Base-by-base conservation (phyloP, 2,329 filamentous ascomycete species). In the Sporothrix curviconia region DNA sequence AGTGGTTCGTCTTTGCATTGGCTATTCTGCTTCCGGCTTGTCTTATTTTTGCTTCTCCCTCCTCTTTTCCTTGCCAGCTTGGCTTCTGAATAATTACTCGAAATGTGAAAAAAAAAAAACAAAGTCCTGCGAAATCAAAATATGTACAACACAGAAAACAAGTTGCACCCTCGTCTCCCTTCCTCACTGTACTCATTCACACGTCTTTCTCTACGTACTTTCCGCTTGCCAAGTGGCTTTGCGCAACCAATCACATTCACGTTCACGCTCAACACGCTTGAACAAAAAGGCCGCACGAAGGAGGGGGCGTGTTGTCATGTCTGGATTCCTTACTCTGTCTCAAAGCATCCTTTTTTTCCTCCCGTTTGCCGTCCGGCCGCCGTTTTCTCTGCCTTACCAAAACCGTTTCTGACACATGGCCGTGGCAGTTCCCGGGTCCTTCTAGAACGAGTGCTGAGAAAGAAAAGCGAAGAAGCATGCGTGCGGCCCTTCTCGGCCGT, bases 281-380 rank as follows among this genome's bases (percentile, higher is more conserved):
- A n/a, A n/a, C n/a, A n/a, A 22, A 54, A 43, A 54, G 14, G 6
- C 28, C 51, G 51, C 39, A 54, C 28, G 51, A 44, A 42, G 51
- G 51, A 54, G 51, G 51, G 51, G 51, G 51, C 51, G 51, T 54
- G 51, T 54, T 54, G 25, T 30, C 50, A 53, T 28, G 25, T 22
- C 32, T 17, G 14, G 47, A 36, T 15, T 36, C 22, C n/a, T n/a
- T n/a, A n/a, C n/a, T n/a, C n/a, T n/a, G n/a, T n/a, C n/a, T n/a
- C n/a, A 11, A 53, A 24, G 51, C 44, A 54, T 36, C 51, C 44
- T 44, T 54, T 53, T 40, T 17, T 40, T 9, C 15, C 22, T 12
- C 8, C 6, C 14, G 15, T 7, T 1, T 12, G 3, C 7, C 6
- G 12, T 7, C 28, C 6, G n/a, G 32, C 32, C 47, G 37, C 47